Evolutionary conservation across 2,329 filamentous ascomycete genomes (phyloP), one percentile per base, ranked within the genome.

Genomic region (Ophiocordyceps sinensis): DNA sequence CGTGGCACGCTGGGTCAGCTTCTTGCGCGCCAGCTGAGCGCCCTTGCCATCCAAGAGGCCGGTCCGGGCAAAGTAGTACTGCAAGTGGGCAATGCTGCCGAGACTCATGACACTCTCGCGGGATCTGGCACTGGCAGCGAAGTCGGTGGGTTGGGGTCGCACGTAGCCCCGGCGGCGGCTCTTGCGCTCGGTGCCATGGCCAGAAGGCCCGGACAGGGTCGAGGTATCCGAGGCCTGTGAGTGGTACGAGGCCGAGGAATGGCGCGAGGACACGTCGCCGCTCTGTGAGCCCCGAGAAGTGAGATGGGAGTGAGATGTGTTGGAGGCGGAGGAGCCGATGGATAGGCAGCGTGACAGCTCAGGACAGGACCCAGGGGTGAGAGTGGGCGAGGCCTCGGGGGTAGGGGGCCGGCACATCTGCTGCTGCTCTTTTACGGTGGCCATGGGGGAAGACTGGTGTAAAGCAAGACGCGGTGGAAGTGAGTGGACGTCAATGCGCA

Each of bases 41-140:
- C 88, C 89, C 58, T 95, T 95, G 43, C 89, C 87, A 55, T 98
- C 91, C 39, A 98, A 66, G 47, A 98, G 65, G 6, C 91, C 91
- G 1, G 91, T 98, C 44, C 91, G 74, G 30, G 91, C 89, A 65
- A 98, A 98, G 64, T 96, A 98, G 64, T 96, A 94, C 62, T 98
- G 91, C 55, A 98, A 68, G 65, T 98, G 91, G 42, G 88, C 86
- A 53, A 98, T 98, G 61, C 88, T 95, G 41, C 91, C 91, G 46
- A 98, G 65, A 55, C 86, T 94, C 76, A 96, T 82, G 49, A 98
- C 91, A 57, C 88, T 95, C 60, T 98, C 89, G 47, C 91, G 75
- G 39, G 86, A 86, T 56, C 79, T 79, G 37, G 91, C 91, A 43
- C 88, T 95, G 44, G 84, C 82, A 23, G 91, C 85, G 59, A 96